These are phyloP conservation scores for Psophocarpus tetragonolobus DNA, from an alignment of 306 rosid genomes.

Conservation along the genomic window DNA sequence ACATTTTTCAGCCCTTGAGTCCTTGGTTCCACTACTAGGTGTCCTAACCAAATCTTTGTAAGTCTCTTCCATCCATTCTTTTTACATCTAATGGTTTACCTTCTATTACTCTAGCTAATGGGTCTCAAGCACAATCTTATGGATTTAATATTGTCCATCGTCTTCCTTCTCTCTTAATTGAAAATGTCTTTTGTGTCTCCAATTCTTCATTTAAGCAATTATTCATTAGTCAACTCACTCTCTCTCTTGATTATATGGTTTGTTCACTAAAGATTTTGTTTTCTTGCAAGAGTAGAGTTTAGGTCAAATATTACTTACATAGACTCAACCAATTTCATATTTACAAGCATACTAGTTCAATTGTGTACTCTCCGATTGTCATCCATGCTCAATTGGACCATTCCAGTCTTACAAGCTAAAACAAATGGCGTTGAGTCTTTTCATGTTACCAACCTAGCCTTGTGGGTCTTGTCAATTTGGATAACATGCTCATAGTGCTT, in stretches of 20 bases:
- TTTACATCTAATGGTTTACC: neutral
- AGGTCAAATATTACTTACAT: no score
- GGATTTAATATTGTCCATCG: neutral
- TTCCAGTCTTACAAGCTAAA: neutral
- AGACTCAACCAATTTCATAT: no score
- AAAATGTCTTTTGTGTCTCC: no score
- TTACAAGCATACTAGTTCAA: no score
- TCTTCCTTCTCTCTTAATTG: no score
- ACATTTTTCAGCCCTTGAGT: neutral
- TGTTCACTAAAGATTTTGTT: no score
- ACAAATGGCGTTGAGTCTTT: neutral
- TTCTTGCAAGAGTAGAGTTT: no score
- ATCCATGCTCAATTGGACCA: no score
- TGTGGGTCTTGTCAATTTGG: neutral
- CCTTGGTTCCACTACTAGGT: neutral
- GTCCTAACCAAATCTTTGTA: neutral
- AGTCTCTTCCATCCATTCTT: neutral
- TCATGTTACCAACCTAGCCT: neutral
- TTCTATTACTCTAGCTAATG: neutral
- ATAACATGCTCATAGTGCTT: neutral
- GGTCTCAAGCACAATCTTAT: neutral
- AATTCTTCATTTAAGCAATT: no score
- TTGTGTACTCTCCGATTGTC: no score
- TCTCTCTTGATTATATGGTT: no score
- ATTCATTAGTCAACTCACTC: no score